Evolutionary conservation across 2,329 filamentous ascomycete genomes (phyloP), one percentile per base, ranked within the genome.

Genomic region (Aspergillus sp.): DNA sequence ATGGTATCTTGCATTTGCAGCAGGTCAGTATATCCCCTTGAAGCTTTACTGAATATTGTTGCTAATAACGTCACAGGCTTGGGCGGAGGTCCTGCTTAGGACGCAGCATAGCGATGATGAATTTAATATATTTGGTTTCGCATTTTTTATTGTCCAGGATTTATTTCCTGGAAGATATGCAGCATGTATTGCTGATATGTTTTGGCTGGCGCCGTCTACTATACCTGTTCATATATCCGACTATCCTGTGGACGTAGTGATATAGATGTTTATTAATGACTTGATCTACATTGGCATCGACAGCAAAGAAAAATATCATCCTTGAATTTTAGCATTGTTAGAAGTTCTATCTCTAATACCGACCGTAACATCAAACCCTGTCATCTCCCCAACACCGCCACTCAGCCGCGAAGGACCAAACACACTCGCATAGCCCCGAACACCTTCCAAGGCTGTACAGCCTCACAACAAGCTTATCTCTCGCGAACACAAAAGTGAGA

Each of bases 1-100:
- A 27, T 96, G 92, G 92, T 96, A 93, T 78, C 77, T 96, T 77
- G 88, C 89, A 42, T 91, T 88, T 75, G 82, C 88, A 68, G 92
- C 91, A 66, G 89, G 90, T 87, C 73, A 69, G 73, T 73, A 55
- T 6, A n/a, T 32, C 25, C 13, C n/a, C n/a, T n/a, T n/a, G n/a
- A n/a, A n/a, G n/a, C n/a, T n/a, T n/a, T n/a, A n/a, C n/a, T n/a
- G n/a, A n/a, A n/a, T n/a, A n/a, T n/a, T n/a, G n/a, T n/a, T 23
- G 23, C 59, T 64, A 30, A 62, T 50, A 2, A 39, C n/a, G 3
- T 13, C 19, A 4, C 39, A 63, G 62, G 59, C 3, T 54, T 63
- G 30, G 62, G 62, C 27, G 62, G 62, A 23, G 58, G 52, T 27
- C 59, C 60, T 55, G 38, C 57, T 32, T 7, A 25, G 11, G 36